phyloP scores from a whole-genome alignment of 108 stramenopile species.

The Phaeodactylum tricornutum region DNA sequence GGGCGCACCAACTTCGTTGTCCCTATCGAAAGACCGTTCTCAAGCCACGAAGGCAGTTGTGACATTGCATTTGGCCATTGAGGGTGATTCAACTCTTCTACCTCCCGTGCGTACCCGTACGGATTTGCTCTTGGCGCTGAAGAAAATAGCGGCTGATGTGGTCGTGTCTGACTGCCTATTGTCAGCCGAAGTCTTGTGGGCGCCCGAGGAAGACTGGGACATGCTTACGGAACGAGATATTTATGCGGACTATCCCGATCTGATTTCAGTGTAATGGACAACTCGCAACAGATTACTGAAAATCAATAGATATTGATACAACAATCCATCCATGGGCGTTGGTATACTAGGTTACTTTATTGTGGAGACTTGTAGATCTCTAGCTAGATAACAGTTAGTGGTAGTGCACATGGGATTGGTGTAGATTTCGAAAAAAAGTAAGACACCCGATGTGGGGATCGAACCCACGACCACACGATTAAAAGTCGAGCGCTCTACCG shows the following conservation, averaged over 20 bases:
- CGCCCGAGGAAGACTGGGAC: slow-evolving; percentile 33
- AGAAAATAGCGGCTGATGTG: slow-evolving; percentile 40
- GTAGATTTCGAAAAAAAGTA: no score
- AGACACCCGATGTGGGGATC: slow-evolving; percentile 76
- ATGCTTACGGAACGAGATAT: slow-evolving; percentile 12
- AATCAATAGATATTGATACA: no score
- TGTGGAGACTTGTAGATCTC: no score
- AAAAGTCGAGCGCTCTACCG: slow-evolving; percentile 95
- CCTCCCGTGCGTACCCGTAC: slow-evolving; percentile 15
- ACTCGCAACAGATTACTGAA: no score
- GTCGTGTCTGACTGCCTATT: slow-evolving; percentile 42
- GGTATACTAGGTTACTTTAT: no score
- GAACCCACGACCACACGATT: slow-evolving; percentile 96
- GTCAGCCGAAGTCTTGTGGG: slow-evolving; percentile 50
- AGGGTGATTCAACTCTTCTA: slow-evolving; percentile 40
- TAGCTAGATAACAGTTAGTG: no score
- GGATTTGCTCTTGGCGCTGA: slow-evolving; percentile 36
- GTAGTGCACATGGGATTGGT: no score
- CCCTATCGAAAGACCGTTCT: neutral
- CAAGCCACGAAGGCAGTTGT: slow-evolving; percentile 50
- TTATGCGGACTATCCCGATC: slow-evolving; percentile 14
- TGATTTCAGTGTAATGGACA: slow-evolving; percentile 12
- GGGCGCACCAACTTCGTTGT: neutral
- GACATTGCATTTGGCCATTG: slow-evolving; percentile 41
- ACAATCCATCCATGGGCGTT: no score